Evolutionary conservation across 495 filamentous ascomycete species (phyloP), one percentile per base, ranked within the genome.

Genomic region (Aspergillus incahuasiensis): DNA sequence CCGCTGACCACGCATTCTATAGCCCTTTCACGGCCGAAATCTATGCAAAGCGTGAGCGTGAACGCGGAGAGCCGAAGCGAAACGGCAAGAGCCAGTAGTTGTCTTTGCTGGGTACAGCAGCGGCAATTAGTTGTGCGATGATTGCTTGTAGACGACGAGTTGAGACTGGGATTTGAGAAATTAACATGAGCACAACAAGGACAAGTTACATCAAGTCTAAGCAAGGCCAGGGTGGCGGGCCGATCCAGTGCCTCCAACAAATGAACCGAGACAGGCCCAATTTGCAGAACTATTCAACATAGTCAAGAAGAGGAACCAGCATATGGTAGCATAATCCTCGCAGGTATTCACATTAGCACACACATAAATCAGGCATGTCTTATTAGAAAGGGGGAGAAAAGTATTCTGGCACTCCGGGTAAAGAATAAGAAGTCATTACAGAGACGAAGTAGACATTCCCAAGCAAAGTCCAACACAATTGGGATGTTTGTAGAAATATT

Each of bases 11-110:
- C 48, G 40, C 44, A 43, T 49, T 6, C n/a, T 58, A 44, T 62
- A 86, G 83, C 77, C 92, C 92, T n/a, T 98, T 98, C 74, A 98
- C 94, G 30, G 83, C 83, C 0, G 89, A 82, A 57, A 98, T 98
- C 59, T 98, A 97, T 71, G 87, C 86, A 52, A 95, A 96, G 84
- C 85, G 94, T 38, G 75, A 78, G 57, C 75, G 75, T 21, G 70
- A 75, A 60, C 73, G 70, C 28, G 67, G 71, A 16, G 76, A 76
- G 58, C 54, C 56, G 19, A 74, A 73, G 65, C 60, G 66, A 52
- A 66, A 65, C 55, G 69, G 72, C 60, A 76, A 77, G 67, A 59
- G 59, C 52, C 69, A 68, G 60, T 78, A 73, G 66, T 56, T 24
- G 3, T 8, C 12, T 32, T 13, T 25, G 6, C 47, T 39, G 4